A percentile compares a stretch with the other conserved stretches of the same genome.
Evolutionary conservation across 192 early-diverging fungal species (phyloP).

Genomic region (Dissophora globulifera): DNA sequence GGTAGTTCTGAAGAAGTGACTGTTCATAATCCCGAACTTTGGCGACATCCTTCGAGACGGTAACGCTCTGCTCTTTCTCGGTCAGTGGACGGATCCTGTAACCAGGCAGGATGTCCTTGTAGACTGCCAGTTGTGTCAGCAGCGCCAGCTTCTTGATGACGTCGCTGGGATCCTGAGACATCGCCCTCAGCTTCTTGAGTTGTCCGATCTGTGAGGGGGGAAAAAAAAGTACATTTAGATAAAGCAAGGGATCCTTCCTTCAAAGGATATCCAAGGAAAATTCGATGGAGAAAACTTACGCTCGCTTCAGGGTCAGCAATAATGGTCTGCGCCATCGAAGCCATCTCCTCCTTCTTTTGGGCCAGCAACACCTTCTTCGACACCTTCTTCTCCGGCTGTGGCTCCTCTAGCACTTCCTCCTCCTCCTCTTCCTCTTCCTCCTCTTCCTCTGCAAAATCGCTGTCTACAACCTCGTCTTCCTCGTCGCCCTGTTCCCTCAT

Average conservation of each 20-base stretch:
- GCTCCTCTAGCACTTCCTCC: constrained; percentile 22
- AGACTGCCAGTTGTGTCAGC: constrained; percentile 91
- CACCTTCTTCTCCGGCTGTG: constrained; percentile 55
- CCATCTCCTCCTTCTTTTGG: constrained; percentile 82
- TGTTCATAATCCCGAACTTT: constrained; percentile 90
- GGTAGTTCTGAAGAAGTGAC: constrained; percentile 82
- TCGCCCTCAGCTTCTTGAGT: constrained; percentile 74
- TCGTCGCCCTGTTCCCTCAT: constrained; percentile 21
- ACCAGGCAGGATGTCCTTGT: constrained; percentile 94
- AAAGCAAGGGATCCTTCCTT: too few relatives aligned
- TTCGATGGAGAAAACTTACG: constrained; percentile 56
- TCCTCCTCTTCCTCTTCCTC: constrained; percentile 46
- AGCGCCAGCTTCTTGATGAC: constrained; percentile 80
- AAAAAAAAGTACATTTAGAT: too few relatives aligned
- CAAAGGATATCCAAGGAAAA: too few relatives aligned
- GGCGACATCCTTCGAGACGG: constrained; percentile 92
- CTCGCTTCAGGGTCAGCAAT: constrained; percentile 87
- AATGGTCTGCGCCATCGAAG: constrained; percentile 77
- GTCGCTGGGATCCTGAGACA: constrained; percentile 71
- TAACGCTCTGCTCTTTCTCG: constrained; percentile 78
- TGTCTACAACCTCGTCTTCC: constrained; percentile 36
- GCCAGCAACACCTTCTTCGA: constrained; percentile 68
- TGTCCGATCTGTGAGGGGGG: constrained; percentile 59
- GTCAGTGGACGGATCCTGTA: constrained; percentile 93
- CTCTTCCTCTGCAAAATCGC: constrained; percentile 22